A percentile compares a stretch with the other conserved stretches of the same genome.
Evolutionary conservation across 176 grass and related monocot genomes (phyloP).

Genomic region (barley (Hordeum vulgare)): MorexV3_pseudomolecules_assembly NC_058518.1:458351157-458351656

Average conservation of each 20-base stretch:
- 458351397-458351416: not conserved
- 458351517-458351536: no score
- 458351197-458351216: conserved; percentile 41
- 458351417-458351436: not conserved
- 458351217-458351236: conserved; percentile 76
- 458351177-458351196: conserved; percentile 13
- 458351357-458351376: not conserved
- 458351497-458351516: no score
- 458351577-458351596: not conserved
- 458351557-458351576: no score
- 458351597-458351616: not conserved
- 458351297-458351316: conserved; percentile 55
- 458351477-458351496: not conserved
- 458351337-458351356: not conserved
- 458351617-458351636: not conserved
- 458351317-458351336: not conserved
- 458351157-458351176: conserved; percentile 21
- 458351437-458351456: not conserved
- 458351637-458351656: no score
- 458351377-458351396: not conserved
- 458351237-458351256: conserved; percentile 74
- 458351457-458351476: not conserved
- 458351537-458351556: no score
- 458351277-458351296: conserved; percentile 76
- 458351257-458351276: conserved; percentile 83